Evolutionary conservation across 345 rosid species (phyloP).

Genomic region (Citrus unshiu): DNA sequence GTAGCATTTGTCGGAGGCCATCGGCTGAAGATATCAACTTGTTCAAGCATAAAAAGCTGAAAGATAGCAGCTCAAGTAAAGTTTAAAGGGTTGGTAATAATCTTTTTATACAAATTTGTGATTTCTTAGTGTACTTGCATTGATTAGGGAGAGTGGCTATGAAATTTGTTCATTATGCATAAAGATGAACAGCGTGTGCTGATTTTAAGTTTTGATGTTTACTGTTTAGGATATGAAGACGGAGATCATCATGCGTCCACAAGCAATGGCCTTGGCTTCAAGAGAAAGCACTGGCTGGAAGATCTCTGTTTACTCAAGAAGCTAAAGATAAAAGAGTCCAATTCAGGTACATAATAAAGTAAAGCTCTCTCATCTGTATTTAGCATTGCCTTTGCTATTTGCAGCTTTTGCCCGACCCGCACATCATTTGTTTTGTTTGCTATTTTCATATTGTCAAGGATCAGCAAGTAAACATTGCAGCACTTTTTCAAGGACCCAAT

Average conservation of each 20-base stretch:
- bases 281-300: constrained; percentile 50
- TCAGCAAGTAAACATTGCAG: background rate
- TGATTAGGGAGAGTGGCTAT: too few relatives aligned
- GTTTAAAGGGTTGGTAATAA: background rate
- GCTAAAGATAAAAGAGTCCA: constrained; percentile 38
- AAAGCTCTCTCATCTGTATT: background rate
- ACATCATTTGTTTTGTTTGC: too few relatives aligned
- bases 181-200: background rate
- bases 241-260: background rate
- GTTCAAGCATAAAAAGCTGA: constrained; percentile 37
- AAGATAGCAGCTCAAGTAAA: constrained; percentile 39
- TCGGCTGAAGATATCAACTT: constrained; percentile 17
- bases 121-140: too few relatives aligned
- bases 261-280: constrained; percentile 23
- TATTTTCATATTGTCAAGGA: constrained; percentile 12
- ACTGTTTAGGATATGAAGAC: constrained; percentile 27
- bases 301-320: constrained; percentile 42
- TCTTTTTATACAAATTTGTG: too few relatives aligned
- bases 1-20: constrained; percentile 3
- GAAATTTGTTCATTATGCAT: too few relatives aligned
- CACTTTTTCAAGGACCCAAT: constrained; percentile 11
- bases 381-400: background rate
- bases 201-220: background rate
- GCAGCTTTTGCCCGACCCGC: background rate
- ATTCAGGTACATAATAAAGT: constrained; percentile 19